Conservation (phyloP, 768 basidiomycete genomes). For the Serpula lacrymans region DNA sequence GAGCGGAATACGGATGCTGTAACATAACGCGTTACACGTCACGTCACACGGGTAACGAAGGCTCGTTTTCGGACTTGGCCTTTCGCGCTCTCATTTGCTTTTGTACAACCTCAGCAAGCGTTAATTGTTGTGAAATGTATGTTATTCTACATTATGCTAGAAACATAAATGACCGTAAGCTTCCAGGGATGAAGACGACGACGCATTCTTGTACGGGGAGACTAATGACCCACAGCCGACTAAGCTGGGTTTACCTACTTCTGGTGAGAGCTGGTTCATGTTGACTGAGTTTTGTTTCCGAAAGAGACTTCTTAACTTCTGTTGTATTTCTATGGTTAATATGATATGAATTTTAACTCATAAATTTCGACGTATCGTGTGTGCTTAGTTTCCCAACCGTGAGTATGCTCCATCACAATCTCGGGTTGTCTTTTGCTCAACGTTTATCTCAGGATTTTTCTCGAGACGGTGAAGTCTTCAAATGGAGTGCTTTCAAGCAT, state of each 20-base stretch:
- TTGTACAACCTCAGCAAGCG: no score
- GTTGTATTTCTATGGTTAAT: conserved; percentile 34
- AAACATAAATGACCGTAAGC: conserved; percentile 15
- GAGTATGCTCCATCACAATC: conserved; percentile 38
- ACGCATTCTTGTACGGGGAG: conserved; percentile 75
- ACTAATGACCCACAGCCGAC: conserved; percentile 33
- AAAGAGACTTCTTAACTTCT: conserved; percentile 27
- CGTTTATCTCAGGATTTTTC: conserved; percentile 30
- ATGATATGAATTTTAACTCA: conserved; percentile 38
- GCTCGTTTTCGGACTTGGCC: no score
- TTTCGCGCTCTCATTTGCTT: no score
- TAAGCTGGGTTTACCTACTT: conserved; percentile 27
- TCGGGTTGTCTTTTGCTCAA: conserved; percentile 21
- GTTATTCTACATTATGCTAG: neutral
- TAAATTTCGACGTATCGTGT: conserved; percentile 34
- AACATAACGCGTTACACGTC: no score
- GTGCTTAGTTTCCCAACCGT: conserved; percentile 59
- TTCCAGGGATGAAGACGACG: conserved; percentile 73
- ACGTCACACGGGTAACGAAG: no score
- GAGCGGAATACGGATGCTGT: no score
- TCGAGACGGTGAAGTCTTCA: conserved; percentile 40
- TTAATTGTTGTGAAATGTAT: no score
- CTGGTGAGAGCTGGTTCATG: conserved; percentile 46
- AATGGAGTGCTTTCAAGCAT: conserved; percentile 50
- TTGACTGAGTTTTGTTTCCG: conserved; percentile 17